These are phyloP conservation scores for Ophiostoma australiae DNA, from an alignment of 2,329 filamentous ascomycete genomes.

Conservation along the genomic window DNA sequence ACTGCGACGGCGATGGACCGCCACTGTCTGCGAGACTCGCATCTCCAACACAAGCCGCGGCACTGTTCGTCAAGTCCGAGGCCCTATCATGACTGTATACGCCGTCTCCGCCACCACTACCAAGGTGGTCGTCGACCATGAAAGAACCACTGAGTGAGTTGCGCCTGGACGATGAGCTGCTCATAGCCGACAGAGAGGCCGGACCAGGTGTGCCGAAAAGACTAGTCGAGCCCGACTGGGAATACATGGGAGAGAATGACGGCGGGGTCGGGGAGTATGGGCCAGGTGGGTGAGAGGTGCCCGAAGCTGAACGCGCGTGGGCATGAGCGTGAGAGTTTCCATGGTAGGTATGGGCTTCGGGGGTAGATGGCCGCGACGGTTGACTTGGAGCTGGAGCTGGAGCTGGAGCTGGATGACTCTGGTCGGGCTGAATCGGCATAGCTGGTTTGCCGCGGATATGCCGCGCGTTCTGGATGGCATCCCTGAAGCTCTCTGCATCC, in stretches of 20 bases:
- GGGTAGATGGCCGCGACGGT: constrained; percentile 1
- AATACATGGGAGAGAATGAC: constrained; percentile 29
- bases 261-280: constrained; percentile 7
- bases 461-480: constrained; percentile 25
- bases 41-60: background rate
- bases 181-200: constrained; percentile 38
- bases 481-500: constrained; percentile 35
- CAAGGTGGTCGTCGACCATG: constrained; percentile 38
- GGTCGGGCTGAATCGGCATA: background rate
- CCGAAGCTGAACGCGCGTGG: background rate
- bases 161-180: constrained; percentile 47
- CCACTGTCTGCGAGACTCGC: background rate
- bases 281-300: background rate
- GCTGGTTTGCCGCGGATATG: constrained; percentile 16
- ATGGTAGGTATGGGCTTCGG: background rate
- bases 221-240: constrained; percentile 43
- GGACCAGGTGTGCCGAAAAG: constrained; percentile 39
- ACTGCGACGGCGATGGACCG: background rate
- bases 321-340: constrained; percentile 24
- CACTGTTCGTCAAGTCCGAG: background rate
- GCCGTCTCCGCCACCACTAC: constrained; percentile 33
- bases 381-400: background rate
- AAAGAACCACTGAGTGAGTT: constrained; percentile 47
- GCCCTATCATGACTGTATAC: constrained; percentile 26
- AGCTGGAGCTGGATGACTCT: background rate